Base-by-base conservation (phyloP, 2,329 filamentous ascomycete genomes). In the Hypoxylon sp. region DNA sequence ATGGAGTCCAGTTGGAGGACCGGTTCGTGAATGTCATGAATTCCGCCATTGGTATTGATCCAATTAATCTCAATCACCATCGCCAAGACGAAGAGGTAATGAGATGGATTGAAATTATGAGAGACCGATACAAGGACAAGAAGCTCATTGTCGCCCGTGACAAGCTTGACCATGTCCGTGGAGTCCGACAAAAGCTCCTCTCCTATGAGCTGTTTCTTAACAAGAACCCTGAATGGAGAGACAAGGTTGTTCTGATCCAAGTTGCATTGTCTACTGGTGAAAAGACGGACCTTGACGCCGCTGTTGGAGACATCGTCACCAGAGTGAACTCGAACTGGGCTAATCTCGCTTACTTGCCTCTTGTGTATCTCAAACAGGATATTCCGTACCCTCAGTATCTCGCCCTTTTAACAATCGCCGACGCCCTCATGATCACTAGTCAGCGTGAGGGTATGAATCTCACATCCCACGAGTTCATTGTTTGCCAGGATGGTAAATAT, bases 391-490 rank as follows among this genome's bases (percentile, higher is more conserved):
- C 92, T 0, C 94, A 98, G 77, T 98, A 98, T 75, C 86, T 98
- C n/a, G 95, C 94, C 1, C 84, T 98, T 6, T 86, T 98, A 50
- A 93, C 93, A 2, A 91, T 97, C 57, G 96, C 95, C 1, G 94
- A 98, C 80, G 92, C 91, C 2, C 84, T 98, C 53, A 96, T 98
- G 88, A 96, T 98, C 75, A 97, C 95, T 1, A 97, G 93, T 77
- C 89, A 98, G 74, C 93, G 96, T 57, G 95, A 98, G 79, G 95
- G 95, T 69, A 98, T 98, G 96, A 98, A 98, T 77, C 81, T 98
- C 61, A 98, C 95, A 0, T 94, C 92, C 5, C 96, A 98, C 77
- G 95, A 98, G 78, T 98, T 94, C 76, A 87, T 98, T 34, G 93
- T 93, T 72, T 98, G 94, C 76, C 95, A 98, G 77, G 95, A 98